phyloP scores from a whole-genome alignment of 2,329 filamentous ascomycete species.

The Fusarium penzigii region DNA sequence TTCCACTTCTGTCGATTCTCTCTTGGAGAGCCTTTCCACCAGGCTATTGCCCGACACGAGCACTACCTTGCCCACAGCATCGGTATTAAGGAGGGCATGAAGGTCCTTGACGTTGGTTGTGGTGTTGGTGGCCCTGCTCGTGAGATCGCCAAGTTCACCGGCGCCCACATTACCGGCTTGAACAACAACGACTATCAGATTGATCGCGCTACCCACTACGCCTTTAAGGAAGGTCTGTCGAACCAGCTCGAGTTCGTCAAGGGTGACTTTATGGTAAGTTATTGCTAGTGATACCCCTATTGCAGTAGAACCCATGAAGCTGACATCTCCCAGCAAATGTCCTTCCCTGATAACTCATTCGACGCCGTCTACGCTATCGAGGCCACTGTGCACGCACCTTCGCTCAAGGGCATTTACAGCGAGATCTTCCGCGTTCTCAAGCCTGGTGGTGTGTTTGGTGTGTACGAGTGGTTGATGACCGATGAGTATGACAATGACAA shows the following conservation, averaged over 20 bases:
- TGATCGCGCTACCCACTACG: conserved; percentile 85
- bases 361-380: conserved; percentile 97
- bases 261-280: conserved; percentile 86
- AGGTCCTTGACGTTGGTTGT: conserved; percentile 92
- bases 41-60: conserved; percentile 94
- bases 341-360: conserved; percentile 87
- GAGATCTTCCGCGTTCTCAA: conserved; percentile 95
- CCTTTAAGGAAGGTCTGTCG: conserved; percentile 75
- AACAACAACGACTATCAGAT: conserved; percentile 99
- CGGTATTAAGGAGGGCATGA: conserved; percentile 81
- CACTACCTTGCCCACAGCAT: conserved; percentile 95
- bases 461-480: conserved; percentile 99
- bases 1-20: conserved; percentile 99
- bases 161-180: conserved; percentile 82
- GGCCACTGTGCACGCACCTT: conserved; percentile 92
- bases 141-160: conserved; percentile 95
- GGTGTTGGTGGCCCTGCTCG: conserved; percentile 94
- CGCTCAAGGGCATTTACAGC: conserved; percentile 86
- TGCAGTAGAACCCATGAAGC: neutral
- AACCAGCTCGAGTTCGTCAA: conserved; percentile 85
- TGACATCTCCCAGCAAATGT: conserved; percentile 70
- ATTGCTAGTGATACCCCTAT: neutral
- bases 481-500: conserved; percentile 91
- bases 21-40: conserved; percentile 80
- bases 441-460: conserved; percentile 92